Percentiles rank a stretch among this genome's conserved stretches.
phyloP scores from a whole-genome alignment of 352 stramenopile species.

The Phytopythium aichiense region DNA sequence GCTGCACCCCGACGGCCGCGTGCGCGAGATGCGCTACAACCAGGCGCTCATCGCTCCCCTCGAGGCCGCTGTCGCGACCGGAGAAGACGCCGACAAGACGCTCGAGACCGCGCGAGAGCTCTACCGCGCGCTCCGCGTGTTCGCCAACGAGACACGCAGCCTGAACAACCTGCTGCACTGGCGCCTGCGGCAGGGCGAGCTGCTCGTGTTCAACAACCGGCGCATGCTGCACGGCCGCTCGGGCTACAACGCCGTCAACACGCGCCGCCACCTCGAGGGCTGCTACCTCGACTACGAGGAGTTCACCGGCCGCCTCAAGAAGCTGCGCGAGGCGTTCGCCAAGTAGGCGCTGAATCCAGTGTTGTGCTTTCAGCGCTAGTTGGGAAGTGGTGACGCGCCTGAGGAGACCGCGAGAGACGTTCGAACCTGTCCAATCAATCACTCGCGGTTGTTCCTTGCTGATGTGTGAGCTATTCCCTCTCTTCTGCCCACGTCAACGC shows the following conservation, averaged over 20 bases:
- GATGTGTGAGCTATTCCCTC: background rate
- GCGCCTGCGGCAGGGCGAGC: conserved; percentile 54
- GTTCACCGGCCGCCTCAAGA: conserved; percentile 56
- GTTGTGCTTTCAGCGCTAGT: background rate
- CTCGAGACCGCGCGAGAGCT: conserved; percentile 39
- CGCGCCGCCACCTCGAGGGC: conserved; percentile 70
- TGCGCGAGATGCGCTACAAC: conserved; percentile 28
- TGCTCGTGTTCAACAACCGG: conserved; percentile 87
- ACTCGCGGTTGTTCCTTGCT: background rate
- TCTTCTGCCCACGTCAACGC: background rate
- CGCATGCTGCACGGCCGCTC: conserved; percentile 82
- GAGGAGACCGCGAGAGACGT: background rate
- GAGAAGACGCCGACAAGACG: conserved; percentile 4
- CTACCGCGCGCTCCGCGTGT: conserved; percentile 40
- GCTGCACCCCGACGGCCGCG: conserved; percentile 9
- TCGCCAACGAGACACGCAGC: conserved; percentile 17
- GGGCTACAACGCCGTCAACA: conserved; percentile 44
- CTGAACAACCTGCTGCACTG: conserved; percentile 26
- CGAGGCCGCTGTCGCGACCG: background rate
- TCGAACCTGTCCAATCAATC: background rate
- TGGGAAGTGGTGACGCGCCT: background rate
- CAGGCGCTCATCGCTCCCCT: conserved; percentile 24
- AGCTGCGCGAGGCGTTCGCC: conserved; percentile 15
- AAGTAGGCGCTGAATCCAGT: background rate
- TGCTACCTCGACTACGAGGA: conserved; percentile 88